Base-by-base conservation (phyloP, 1,284 basidiomycete species). In the Vanrija pseudolonga region DNA sequence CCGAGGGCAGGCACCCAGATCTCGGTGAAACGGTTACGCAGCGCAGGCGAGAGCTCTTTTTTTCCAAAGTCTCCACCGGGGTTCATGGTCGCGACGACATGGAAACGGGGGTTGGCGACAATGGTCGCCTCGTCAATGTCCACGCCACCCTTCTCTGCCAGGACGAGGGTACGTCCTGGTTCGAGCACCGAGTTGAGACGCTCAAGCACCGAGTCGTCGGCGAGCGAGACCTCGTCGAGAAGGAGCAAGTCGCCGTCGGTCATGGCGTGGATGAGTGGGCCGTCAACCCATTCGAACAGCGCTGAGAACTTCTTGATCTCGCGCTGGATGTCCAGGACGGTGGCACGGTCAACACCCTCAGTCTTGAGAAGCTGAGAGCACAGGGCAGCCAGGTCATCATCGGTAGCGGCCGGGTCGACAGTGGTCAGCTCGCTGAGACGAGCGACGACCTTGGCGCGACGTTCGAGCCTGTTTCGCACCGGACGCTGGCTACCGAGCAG, bases 11-110 rank as follows among this genome's bases (percentile, higher is more conserved):
- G 95, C 0, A 99, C 96, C 94, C 94, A 99, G 42, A 99, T 96
- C 72, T 99, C 96, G 11, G 96, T 99, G 77, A 99, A 99, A 15
- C 96, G 86, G 77, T 99, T 99, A 23, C 96, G 85, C 44, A 99
- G 80, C 0, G 96, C 96, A 24, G 95, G 95, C 0, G 94, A 98
- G 4, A 99, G 81, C 72, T 99, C 96, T 73, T 98, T 98, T 80
- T 99, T 99, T 39, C 96, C 96, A 66, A 96, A 98, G 72, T 99
- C 96, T 37, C 96, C 96, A 36, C 96, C 96, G 0, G 96, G 96
- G 72, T 99, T 99, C 96, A 99, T 99, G 0, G 96, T 98, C 1
- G 96, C 94, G 0, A 98, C 80, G 38, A 99, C 84, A 71, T 95
- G 88, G 81, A 99, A 99, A 3, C 77, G 76, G 3, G 80, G 74